Conservation (phyloP, 1,284 basidiomycete genomes). For the Leccinum fuscescens region DNA sequence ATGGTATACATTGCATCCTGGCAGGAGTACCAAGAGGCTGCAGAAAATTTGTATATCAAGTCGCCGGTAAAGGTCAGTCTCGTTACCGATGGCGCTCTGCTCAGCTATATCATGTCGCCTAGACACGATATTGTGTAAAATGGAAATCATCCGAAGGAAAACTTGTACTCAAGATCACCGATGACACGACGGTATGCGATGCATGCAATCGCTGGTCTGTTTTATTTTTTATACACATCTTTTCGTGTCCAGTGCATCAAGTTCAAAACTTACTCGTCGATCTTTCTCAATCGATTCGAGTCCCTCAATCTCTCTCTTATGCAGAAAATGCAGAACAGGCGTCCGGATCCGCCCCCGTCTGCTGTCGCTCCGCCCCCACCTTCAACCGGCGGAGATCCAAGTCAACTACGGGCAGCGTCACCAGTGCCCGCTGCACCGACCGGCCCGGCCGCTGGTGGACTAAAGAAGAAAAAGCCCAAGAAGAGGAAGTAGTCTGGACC, state of each 20-base stretch:
- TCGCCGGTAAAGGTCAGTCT: conserved; percentile 70
- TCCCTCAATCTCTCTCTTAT: conserved; percentile 80
- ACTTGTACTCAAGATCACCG: conserved; percentile 88
- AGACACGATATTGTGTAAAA: conserved; percentile 88
- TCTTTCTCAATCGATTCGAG: conserved; percentile 94
- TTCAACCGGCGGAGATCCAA: conserved; percentile 17
- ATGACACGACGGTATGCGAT: conserved; percentile 74
- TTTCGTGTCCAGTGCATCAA: conserved; percentile 74
- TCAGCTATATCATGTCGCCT: conserved; percentile 9
- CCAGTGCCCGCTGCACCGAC: conserved; percentile 26
- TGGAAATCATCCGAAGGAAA: conserved; percentile 81
- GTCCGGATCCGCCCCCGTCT: conserved; percentile 29
- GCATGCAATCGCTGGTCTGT: neutral
- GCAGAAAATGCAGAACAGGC: conserved; percentile 76
- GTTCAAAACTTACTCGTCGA: conserved; percentile 90
- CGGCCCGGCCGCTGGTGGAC: conserved; percentile 37
- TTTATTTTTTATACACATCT: neutral
- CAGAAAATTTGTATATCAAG: conserved; percentile 75
- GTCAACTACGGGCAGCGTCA: conserved; percentile 27
- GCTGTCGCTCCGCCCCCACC: conserved; percentile 14
- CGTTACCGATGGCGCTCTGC: neutral
- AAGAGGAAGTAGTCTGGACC: conserved; percentile 47
- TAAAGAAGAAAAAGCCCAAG: conserved; percentile 56
- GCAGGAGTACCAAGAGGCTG: conserved; percentile 84
- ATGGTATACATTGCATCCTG: conserved; percentile 80